phyloP scores from a whole-genome alignment of 2,329 filamentous ascomycete genomes.

The Elsinoe necatrix region DNA sequence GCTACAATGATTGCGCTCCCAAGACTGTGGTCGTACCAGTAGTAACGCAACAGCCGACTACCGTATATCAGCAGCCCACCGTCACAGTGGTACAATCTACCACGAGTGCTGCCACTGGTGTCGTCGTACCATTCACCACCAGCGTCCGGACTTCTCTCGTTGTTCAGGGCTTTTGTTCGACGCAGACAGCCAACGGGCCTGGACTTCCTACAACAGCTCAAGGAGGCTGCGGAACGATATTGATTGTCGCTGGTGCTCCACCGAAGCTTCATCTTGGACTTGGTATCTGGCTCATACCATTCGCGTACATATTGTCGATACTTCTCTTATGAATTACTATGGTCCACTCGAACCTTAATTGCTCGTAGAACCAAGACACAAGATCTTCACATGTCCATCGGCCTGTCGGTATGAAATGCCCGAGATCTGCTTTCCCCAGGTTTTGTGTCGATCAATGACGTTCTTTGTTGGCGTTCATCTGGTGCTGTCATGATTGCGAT shows the following conservation, averaged over 20 bases:
- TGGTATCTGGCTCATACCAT: constrained; percentile 7
- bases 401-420: background rate
- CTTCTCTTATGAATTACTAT: background rate
- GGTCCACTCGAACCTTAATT: background rate
- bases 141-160: constrained; percentile 1
- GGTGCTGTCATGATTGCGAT: constrained; percentile 9
- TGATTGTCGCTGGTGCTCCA: constrained; percentile 10
- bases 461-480: background rate
- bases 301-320: constrained; percentile 5
- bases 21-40: background rate
- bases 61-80: constrained; percentile 3
- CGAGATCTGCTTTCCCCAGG: constrained; percentile 7
- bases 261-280: background rate
- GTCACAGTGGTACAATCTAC: background rate
- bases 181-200: constrained; percentile 3
- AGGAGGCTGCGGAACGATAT: constrained; percentile 11
- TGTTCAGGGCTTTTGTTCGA: constrained; percentile 10
- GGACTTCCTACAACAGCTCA: constrained; percentile 11
- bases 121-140: constrained; percentile 1
- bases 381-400: constrained; percentile 5
- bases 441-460: constrained; percentile 11
- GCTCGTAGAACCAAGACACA: background rate
- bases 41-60: background rate
- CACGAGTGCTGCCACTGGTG: background rate
- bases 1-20: background rate